Evolutionary conservation across 78 protist genomes (phyloP).

Genomic region (Pigoraptor vietnamica): DNA sequence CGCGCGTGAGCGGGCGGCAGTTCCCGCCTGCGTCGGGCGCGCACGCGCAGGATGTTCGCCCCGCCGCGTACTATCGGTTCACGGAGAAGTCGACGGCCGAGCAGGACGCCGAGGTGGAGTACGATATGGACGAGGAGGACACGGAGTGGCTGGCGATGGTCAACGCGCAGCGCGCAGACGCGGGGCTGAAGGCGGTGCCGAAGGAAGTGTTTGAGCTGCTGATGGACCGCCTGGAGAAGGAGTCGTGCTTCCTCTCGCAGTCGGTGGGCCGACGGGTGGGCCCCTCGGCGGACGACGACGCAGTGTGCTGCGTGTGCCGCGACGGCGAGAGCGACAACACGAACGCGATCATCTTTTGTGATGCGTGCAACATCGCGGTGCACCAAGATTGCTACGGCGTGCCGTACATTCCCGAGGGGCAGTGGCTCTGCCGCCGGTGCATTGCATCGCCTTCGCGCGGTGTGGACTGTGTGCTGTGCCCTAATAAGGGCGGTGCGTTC

Average conservation of each 20-base stretch:
- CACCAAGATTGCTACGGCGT: slow-evolving; percentile 44
- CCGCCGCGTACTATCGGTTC: not conserved
- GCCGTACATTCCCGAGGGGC: slow-evolving; percentile 18
- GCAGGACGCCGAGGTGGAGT: not conserved
- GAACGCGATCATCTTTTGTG: slow-evolving; percentile 29
- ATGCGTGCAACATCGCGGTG: slow-evolving; percentile 25
- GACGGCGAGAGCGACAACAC: not conserved
- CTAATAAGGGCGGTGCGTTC: slow-evolving; percentile 26
- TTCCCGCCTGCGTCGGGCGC: too few relatives aligned
- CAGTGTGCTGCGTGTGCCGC: slow-evolving; percentile 3
- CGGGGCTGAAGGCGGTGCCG: not conserved
- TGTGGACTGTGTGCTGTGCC: slow-evolving; percentile 23
- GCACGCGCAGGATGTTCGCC: not conserved
- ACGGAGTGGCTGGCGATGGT: not conserved
- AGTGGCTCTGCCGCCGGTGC: slow-evolving; percentile 38
- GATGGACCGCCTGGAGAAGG: slow-evolving; percentile 8
- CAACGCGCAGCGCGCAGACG: not conserved
- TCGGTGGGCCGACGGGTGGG: not conserved
- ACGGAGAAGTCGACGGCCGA: not conserved
- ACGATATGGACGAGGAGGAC: not conserved
- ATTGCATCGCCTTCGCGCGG: not conserved
- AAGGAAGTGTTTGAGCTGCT: not conserved
- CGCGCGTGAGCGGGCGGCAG: too few relatives aligned
- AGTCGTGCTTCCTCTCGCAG: not conserved
- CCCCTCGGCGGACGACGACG: slow-evolving; percentile 9